Conservation (phyloP, 352 stramenopile genomes). For the Achlya hypogyna region DNA sequence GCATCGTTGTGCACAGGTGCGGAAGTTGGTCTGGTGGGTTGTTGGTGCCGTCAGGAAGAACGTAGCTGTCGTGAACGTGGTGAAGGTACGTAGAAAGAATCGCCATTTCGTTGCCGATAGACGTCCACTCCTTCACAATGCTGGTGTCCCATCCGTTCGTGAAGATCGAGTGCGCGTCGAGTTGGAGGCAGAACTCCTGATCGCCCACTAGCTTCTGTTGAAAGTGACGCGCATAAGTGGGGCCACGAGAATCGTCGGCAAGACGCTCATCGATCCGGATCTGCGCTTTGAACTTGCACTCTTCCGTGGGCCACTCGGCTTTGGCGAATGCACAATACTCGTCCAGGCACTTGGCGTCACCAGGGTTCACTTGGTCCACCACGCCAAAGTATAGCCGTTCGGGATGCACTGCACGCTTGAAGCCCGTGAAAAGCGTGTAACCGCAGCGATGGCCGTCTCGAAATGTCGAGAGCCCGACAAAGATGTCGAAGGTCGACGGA, state of each 20-base stretch:
- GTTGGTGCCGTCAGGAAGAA: not conserved
- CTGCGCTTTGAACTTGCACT: conserved; percentile 63
- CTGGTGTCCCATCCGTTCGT: conserved; percentile 77
- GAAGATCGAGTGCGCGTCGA: conserved; percentile 81
- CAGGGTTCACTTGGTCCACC: conserved; percentile 70
- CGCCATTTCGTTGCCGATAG: conserved; percentile 74
- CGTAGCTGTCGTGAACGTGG: conserved; percentile 28
- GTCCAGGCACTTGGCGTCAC: conserved; percentile 57
- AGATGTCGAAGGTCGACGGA: conserved; percentile 45
- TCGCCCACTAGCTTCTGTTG: conserved; percentile 63
- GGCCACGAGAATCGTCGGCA: conserved; percentile 62
- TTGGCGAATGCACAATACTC: conserved; percentile 73
- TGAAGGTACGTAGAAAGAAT: conserved; percentile 64
- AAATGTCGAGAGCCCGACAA: conserved; percentile 74
- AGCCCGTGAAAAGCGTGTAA: conserved; percentile 71
- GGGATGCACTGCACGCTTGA: conserved; percentile 58
- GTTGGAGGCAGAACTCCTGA: conserved; percentile 78
- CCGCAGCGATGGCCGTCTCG: conserved; percentile 69
- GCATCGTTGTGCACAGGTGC: conserved; percentile 9
- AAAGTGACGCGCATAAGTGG: conserved; percentile 66
- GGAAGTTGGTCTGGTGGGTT: not conserved
- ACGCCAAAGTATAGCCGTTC: conserved; percentile 71
- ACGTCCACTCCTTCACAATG: conserved; percentile 60
- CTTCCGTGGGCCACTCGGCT: conserved; percentile 46
- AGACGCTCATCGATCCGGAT: conserved; percentile 56